These are phyloP conservation scores for Botryotinia calthae DNA, from an alignment of 2,329 filamentous ascomycete genomes.

Conservation along the genomic window DNA sequence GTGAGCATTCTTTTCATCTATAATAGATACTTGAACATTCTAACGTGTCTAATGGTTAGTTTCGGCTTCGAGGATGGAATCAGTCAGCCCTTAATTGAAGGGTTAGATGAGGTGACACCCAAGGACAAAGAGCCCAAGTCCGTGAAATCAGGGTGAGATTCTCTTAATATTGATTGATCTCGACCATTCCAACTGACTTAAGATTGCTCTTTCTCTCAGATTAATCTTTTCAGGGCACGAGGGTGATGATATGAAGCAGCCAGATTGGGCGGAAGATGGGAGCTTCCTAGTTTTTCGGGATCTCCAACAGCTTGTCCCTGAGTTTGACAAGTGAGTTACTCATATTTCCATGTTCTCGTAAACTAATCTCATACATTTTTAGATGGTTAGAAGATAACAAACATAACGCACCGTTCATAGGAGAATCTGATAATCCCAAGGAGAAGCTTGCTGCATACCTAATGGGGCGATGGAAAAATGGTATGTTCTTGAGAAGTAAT, in stretches of 20 bases:
- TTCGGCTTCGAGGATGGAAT: slow-evolving; percentile 47
- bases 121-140: slow-evolving; percentile 36
- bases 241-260: slow-evolving; percentile 37
- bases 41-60: slow-evolving; percentile 27
- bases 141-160: slow-evolving; percentile 32
- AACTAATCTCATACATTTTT: background rate
- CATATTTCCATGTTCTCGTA: slow-evolving; percentile 25
- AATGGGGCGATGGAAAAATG: slow-evolving; percentile 13
- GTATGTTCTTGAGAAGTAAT: slow-evolving; percentile 29
- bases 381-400: slow-evolving; percentile 13
- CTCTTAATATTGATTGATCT: background rate
- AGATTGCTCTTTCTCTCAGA: background rate
- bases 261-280: slow-evolving; percentile 45
- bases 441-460: slow-evolving; percentile 7
- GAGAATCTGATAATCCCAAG: background rate
- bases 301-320: slow-evolving; percentile 46
- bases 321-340: slow-evolving; percentile 44
- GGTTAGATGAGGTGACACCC: slow-evolving; percentile 37
- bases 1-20: background rate
- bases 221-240: slow-evolving; percentile 29
- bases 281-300: slow-evolving; percentile 47
- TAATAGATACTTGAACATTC: background rate
- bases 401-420: background rate
- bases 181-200: background rate
- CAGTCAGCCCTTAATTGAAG: slow-evolving; percentile 43